Evolutionary conservation across 2,329 filamentous ascomycete genomes (phyloP), one percentile per base, ranked within the genome.

Genomic region (Alternaria infectoria): DNA sequence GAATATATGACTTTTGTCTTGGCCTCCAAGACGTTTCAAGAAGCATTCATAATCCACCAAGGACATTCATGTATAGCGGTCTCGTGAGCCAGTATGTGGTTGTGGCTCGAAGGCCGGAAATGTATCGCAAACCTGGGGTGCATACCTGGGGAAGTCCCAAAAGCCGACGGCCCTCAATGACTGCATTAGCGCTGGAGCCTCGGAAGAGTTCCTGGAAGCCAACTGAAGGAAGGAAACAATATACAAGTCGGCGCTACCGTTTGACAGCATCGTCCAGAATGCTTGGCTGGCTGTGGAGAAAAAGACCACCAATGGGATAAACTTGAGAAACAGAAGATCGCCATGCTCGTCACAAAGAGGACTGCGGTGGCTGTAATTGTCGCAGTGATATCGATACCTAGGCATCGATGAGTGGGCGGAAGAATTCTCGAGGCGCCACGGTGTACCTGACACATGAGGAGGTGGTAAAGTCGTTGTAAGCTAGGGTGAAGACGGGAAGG

Each of bases 281-380:
- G 40, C 69, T 72, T 73, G 69, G 70, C 69, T 28, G 58, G 59
- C 43, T 10, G 51, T 49, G 26, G 15, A 36, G 40, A 59, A 40
- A 69, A 69, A 61, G 62, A 67, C 71, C 70, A 70, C 71, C 70
- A 74, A 74, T 72, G 52, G 66, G 67, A 69, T 47, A 51, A 68
- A 66, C 54, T 56, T 52, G 11, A 25, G 44, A 25, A 23, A 26
- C 19, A 28, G 26, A 17, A 54, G 47, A 57, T 64, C 43, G 44
- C 28, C 10, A 28, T 46, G 25, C 12, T 13, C 44, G 32, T 45
- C 15, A 32, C 43, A 30, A 17, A n/a, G 28, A 32, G 40, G 25
- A 21, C 30, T 36, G 28, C 21, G 25, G 15, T 17, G 43, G 28
- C 15, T 50, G 23, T 12, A 19, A 5, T n/a, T 36, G n/a, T 32